Conservation (phyloP, 2,329 filamentous ascomycete species). For the Orbilia javanica region DNA sequence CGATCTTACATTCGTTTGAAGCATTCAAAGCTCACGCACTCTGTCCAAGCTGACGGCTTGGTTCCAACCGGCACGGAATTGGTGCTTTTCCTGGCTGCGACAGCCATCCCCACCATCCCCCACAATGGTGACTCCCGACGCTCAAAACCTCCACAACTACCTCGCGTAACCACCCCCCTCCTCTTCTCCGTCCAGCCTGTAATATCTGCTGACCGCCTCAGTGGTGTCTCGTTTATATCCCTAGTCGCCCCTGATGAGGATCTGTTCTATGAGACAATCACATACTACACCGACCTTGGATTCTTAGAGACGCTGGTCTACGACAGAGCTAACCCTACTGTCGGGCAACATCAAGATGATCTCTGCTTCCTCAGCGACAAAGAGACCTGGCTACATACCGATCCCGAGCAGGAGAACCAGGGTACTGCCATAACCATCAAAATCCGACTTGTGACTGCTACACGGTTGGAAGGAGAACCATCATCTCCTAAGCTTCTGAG, state of each 20-base stretch:
- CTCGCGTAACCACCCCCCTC: constrained; percentile 58
- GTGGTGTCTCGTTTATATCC: constrained; percentile 62
- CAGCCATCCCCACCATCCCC: constrained; percentile 19
- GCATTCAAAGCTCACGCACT: neutral
- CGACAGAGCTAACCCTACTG: constrained; percentile 59
- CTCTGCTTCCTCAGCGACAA: constrained; percentile 62
- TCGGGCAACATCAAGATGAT: constrained; percentile 59
- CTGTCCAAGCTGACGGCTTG: constrained; percentile 7
- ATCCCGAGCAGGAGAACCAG: constrained; percentile 55
- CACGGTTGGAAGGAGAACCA: constrained; percentile 40
- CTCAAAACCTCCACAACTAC: constrained; percentile 59
- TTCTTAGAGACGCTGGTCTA: constrained; percentile 62
- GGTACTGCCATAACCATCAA: constrained; percentile 61
- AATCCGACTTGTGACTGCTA: constrained; percentile 59
- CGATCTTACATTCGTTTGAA: neutral
- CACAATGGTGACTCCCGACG: constrained; percentile 57
- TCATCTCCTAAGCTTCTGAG: constrained; percentile 15
- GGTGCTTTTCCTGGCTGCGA: constrained; percentile 12
- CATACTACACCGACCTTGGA: constrained; percentile 62
- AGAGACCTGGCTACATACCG: constrained; percentile 62
- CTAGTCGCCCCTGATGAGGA: constrained; percentile 62
- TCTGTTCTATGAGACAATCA: constrained; percentile 61
- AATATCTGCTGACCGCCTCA: constrained; percentile 19
- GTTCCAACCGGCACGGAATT: constrained; percentile 28
- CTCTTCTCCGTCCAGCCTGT: neutral